Evolutionary conservation across 768 basidiomycete genomes (phyloP).

Genomic region (Podaxis pistillaris): DNA sequence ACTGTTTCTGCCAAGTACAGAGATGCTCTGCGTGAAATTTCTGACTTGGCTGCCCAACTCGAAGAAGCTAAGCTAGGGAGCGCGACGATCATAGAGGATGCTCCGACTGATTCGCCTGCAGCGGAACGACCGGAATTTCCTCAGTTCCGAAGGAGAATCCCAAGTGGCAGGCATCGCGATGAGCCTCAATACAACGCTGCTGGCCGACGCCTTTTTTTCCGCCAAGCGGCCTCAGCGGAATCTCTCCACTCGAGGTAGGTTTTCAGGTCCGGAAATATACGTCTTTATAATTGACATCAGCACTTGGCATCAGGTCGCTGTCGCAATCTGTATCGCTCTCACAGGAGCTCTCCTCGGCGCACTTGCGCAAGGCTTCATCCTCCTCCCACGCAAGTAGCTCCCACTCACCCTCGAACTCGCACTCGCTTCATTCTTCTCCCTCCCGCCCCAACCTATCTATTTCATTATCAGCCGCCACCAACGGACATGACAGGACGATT

Average conservation of each 20-base stretch:
- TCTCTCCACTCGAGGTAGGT: constrained; percentile 82
- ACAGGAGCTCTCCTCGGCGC: constrained; percentile 92
- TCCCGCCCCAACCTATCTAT: constrained; percentile 57
- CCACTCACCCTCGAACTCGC: constrained; percentile 61
- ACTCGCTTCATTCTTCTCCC: constrained; percentile 45
- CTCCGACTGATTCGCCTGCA: constrained; percentile 36
- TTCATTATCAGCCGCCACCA: constrained; percentile 39
- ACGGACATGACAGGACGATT: constrained; percentile 66
- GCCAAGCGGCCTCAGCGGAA: constrained; percentile 83
- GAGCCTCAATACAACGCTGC: constrained; percentile 49
- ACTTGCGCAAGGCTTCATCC: constrained; percentile 79
- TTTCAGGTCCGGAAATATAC: neutral
- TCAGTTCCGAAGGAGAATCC: constrained; percentile 51
- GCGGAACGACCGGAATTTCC: constrained; percentile 41
- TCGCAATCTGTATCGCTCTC: constrained; percentile 95
- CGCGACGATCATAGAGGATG: constrained; percentile 33
- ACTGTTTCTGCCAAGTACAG: constrained; percentile 80
- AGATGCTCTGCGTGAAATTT: constrained; percentile 87
- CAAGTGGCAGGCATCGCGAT: constrained; percentile 49
- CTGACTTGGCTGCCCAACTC: constrained; percentile 89
- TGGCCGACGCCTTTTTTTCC: constrained; percentile 78
- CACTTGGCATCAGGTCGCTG: constrained; percentile 60
- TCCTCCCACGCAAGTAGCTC: constrained; percentile 73
- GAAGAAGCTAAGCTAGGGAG: constrained; percentile 78
- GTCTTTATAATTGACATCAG: constrained; percentile 16